phyloP scores from a whole-genome alignment of 1,139 yeast species.

The Yamadazyma atlantica region DNA sequence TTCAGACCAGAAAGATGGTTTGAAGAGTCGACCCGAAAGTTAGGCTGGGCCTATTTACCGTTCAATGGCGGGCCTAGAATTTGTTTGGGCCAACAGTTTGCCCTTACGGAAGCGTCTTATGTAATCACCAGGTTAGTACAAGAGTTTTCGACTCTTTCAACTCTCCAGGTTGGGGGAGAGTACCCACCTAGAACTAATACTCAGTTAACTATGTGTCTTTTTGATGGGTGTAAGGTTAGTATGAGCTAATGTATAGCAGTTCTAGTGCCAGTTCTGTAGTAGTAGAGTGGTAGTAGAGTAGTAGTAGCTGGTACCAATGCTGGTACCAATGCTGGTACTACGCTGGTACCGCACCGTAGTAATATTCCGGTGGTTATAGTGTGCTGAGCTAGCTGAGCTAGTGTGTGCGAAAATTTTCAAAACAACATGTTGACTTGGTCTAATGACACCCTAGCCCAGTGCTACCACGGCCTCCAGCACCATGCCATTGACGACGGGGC shows the following conservation, averaged over 20 bases:
- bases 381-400: no score
- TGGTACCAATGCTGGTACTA: not conserved
- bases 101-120: constrained; percentile 52
- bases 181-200: constrained; percentile 29
- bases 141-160: constrained; percentile 23
- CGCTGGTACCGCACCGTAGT: no score
- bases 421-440: constrained; percentile 29
- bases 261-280: not conserved
- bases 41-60: constrained; percentile 47
- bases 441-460: constrained; percentile 30
- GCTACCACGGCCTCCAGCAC: constrained; percentile 35
- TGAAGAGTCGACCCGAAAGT: constrained; percentile 18
- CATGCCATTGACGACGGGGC: constrained; percentile 27
- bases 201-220: constrained; percentile 32
- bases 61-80: constrained; percentile 59
- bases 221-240: constrained; percentile 23
- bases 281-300: not conserved
- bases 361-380: no score
- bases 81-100: constrained; percentile 55
- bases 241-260: not conserved
- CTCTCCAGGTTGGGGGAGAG: constrained; percentile 18
- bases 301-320: not conserved
- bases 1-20: constrained; percentile 51
- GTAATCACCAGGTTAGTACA: constrained; percentile 39
- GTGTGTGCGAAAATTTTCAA: not conserved